A percentile compares a stretch with the other conserved stretches of the same genome.
Evolutionary conservation across 768 basidiomycete species (phyloP).

Genomic region (Collybiopsis luxurians): DNA sequence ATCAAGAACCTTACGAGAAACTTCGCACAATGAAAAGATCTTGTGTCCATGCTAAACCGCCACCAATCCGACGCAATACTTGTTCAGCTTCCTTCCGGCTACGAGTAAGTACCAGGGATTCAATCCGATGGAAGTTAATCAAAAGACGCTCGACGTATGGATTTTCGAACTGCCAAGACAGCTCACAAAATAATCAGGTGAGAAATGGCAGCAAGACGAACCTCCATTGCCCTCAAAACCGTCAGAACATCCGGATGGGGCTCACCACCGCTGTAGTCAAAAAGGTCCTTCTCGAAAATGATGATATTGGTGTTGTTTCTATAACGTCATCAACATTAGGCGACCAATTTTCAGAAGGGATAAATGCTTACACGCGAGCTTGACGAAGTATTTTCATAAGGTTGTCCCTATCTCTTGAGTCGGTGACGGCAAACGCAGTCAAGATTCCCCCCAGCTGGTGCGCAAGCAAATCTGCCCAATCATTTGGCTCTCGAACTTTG

Average conservation of each 20-base stretch:
- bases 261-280: slow-evolving; percentile 78
- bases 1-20: slow-evolving; percentile 49
- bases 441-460: slow-evolving; percentile 56
- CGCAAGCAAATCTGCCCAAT: slow-evolving; percentile 68
- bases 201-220: slow-evolving; percentile 28
- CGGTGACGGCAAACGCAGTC: slow-evolving; percentile 72
- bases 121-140: slow-evolving; percentile 73
- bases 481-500: slow-evolving; percentile 61
- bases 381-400: slow-evolving; percentile 57
- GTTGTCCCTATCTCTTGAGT: slow-evolving; percentile 55
- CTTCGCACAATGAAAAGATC: slow-evolving; percentile 64
- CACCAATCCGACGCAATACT: slow-evolving; percentile 37
- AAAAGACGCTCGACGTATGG: slow-evolving; percentile 75
- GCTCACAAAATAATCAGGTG: slow-evolving; percentile 1
- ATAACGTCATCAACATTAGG: background rate
- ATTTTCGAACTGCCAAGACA: slow-evolving; percentile 60
- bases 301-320: slow-evolving; percentile 54
- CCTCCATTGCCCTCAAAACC: slow-evolving; percentile 79
- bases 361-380: slow-evolving; percentile 58
- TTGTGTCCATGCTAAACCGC: slow-evolving; percentile 61
- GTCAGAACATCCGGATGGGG: slow-evolving; percentile 62
- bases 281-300: slow-evolving; percentile 69
- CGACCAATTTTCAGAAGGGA: background rate
- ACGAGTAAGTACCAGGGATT: slow-evolving; percentile 62
- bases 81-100: slow-evolving; percentile 65